Base-by-base conservation (phyloP, 371 early-diverging fungal species). In the Mucor lusitanicus region DNA sequence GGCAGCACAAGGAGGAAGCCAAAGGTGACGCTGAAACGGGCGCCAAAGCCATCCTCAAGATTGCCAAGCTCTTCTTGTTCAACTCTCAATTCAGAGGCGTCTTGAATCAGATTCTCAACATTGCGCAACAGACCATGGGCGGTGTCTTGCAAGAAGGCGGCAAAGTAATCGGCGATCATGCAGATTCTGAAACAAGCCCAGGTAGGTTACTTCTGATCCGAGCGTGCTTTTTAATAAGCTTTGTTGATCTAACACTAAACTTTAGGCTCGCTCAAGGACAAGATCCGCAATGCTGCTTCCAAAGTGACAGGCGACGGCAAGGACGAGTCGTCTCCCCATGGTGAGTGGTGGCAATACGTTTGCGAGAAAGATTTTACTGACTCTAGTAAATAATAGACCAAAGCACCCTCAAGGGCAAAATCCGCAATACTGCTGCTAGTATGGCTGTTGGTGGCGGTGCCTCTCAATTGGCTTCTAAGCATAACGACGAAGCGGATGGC, bases 91-190 rank as follows among this genome's bases (percentile, higher is more conserved):
- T 68, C 32, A 62, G 46, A 50, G 39, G 15, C 23, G 13, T 68
- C 3, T 40, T 68, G 32, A 28, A 21, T 2, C 44, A 62, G 6
- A 68, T 68, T 3, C 13, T 68, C 27, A n/a, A 25, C 13, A 48
- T 59, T 6, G 63, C 63, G 28, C 59, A 64, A 35, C 65, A 64
- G 46, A 57, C 57, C 7, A 32, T 64, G 33, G 58, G 65, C 19
- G 46, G n/a, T 35, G 21, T 37, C 35, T 15, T 54, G 5, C 39
- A 63, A 27, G 37, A 50, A 25, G 21, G 54, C 27, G 63, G 63
- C 6, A 50, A 53, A 37, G 35, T 15, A 39, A 9, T 63, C n/a
- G 12, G 27, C 21, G 23, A 63, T 23, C 21, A 53, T 44, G 42
- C 39, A 42, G 23, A 50, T 23, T 50, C 50, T 50, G 50, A 25